Evolutionary conservation across 345 rosid species (phyloP).

Genomic region (Euclidium syriacum): DNA sequence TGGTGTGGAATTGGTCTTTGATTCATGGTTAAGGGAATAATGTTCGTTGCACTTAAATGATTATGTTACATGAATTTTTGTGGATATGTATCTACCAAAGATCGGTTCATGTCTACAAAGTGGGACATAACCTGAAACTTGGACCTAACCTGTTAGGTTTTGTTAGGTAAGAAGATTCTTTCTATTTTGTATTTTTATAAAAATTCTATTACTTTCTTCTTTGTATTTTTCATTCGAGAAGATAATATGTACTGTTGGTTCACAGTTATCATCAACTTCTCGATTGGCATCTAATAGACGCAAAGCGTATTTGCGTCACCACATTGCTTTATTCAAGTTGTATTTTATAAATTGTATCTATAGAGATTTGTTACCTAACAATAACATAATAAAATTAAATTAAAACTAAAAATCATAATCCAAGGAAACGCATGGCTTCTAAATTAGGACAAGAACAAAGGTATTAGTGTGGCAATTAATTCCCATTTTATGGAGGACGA

Average conservation of each 20-base stretch:
- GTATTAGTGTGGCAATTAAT: not conserved
- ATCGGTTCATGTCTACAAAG: slow-evolving; percentile 13
- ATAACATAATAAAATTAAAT: not conserved
- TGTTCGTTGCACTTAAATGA: not conserved
- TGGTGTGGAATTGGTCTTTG: not conserved
- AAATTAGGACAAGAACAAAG: not conserved
- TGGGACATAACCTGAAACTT: slow-evolving; percentile 23
- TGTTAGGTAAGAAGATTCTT: slow-evolving; percentile 28
- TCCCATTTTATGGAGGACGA: not conserved
- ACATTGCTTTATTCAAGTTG: not conserved
- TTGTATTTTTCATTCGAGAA: not conserved
- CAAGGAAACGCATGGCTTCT: not conserved
- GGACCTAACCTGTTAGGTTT: slow-evolving; percentile 24
- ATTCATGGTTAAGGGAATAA: not conserved
- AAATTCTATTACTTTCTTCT: not conserved
- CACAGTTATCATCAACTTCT: slow-evolving; percentile 12
- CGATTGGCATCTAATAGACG: slow-evolving; percentile 6
- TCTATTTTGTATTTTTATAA: not conserved
- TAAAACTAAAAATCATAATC: not conserved
- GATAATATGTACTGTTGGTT: not conserved
- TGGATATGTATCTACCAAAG: slow-evolving; percentile 18
- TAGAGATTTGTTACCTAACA: not conserved
- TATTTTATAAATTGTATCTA: not conserved
- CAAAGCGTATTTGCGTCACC: slow-evolving; percentile 10
- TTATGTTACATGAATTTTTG: not conserved